These are phyloP conservation scores for Entomortierella parvispora DNA, from an alignment of 192 early-diverging fungal genomes.

Conservation along the genomic window DNA sequence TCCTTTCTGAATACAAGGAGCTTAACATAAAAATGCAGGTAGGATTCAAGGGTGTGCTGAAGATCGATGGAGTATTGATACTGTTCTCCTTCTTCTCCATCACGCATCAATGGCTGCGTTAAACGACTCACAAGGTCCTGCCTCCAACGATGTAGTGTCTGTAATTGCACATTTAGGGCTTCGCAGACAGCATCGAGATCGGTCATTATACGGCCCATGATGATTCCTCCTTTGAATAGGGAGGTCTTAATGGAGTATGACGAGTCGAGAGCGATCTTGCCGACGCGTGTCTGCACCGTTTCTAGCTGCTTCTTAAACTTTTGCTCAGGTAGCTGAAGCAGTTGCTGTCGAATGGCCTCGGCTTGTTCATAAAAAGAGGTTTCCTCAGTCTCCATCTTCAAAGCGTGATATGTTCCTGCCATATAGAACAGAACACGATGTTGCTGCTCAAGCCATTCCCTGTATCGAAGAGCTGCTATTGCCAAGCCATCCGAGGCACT, in stretches of 20 bases:
- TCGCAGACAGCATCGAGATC: constrained; percentile 23
- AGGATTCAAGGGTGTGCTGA: constrained; percentile 36
- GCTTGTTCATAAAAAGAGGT: constrained; percentile 50
- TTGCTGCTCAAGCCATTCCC: constrained; percentile 57
- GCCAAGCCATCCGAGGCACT: constrained; percentile 26
- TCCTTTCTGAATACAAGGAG: constrained; percentile 24
- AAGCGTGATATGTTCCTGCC: constrained; percentile 62
- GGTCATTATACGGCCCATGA: constrained; percentile 31
- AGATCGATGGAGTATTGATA: constrained; percentile 42
- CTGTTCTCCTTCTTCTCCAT: constrained; percentile 41
- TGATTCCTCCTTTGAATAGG: constrained; percentile 25
- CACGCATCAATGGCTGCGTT: constrained; percentile 38
- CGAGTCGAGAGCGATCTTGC: neutral
- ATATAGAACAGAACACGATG: constrained; percentile 70
- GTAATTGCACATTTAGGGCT: constrained; percentile 44
- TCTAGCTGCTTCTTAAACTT: constrained; percentile 27
- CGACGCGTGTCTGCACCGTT: neutral
- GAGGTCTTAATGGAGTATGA: constrained; percentile 2
- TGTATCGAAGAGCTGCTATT: constrained; percentile 29
- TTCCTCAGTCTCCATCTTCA: constrained; percentile 59
- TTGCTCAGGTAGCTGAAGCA: constrained; percentile 29
- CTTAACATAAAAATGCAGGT: constrained; percentile 25
- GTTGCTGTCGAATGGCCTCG: constrained; percentile 44
- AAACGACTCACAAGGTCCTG: constrained; percentile 29
- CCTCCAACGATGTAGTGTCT: constrained; percentile 46